These are phyloP conservation scores for Fusarium nelsonii DNA, from an alignment of 2,329 filamentous ascomycete genomes.

Conservation along the genomic window DNA sequence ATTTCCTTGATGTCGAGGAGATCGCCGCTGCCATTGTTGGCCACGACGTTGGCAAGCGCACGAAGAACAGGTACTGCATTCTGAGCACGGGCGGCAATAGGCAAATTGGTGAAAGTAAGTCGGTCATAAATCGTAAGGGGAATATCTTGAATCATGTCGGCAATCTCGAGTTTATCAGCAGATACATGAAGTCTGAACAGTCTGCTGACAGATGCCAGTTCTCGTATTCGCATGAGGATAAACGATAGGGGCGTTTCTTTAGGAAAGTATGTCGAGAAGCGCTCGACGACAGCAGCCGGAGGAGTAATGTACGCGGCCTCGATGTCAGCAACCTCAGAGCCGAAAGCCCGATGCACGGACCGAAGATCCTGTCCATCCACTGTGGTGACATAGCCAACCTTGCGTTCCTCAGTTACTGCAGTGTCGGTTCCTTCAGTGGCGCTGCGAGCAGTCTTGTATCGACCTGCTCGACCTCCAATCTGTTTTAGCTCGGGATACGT, in stretches of 20 bases:
- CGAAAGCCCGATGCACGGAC: conserved; percentile 73
- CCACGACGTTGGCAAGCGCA: conserved; percentile 77
- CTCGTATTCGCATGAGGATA: conserved; percentile 79
- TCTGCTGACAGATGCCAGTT: conserved; percentile 72
- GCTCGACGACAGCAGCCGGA: conserved; percentile 76
- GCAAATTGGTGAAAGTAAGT: conserved; percentile 79
- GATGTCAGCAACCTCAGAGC: conserved; percentile 73
- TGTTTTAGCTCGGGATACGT: conserved; percentile 87
- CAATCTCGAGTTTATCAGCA: conserved; percentile 71
- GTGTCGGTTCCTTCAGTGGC: conserved; percentile 21
- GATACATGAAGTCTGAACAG: conserved; percentile 76
- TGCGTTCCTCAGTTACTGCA: conserved; percentile 48
- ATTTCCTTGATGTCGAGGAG: conserved; percentile 79
- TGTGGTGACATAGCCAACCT: conserved; percentile 81
- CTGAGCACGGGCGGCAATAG: conserved; percentile 68
- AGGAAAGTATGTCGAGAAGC: conserved; percentile 86
- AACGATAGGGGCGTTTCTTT: conserved; percentile 84
- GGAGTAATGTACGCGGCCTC: conserved; percentile 79
- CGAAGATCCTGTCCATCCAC: conserved; percentile 77
- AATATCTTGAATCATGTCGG: conserved; percentile 80
- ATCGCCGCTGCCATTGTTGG: conserved; percentile 73
- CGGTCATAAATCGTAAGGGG: conserved; percentile 79
- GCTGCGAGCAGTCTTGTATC: conserved; percentile 76
- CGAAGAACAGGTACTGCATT: conserved; percentile 65
- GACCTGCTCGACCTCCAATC: conserved; percentile 91